Conservation (phyloP, 2,329 filamentous ascomycete species). For the Tolypocladium capitatum region DNA sequence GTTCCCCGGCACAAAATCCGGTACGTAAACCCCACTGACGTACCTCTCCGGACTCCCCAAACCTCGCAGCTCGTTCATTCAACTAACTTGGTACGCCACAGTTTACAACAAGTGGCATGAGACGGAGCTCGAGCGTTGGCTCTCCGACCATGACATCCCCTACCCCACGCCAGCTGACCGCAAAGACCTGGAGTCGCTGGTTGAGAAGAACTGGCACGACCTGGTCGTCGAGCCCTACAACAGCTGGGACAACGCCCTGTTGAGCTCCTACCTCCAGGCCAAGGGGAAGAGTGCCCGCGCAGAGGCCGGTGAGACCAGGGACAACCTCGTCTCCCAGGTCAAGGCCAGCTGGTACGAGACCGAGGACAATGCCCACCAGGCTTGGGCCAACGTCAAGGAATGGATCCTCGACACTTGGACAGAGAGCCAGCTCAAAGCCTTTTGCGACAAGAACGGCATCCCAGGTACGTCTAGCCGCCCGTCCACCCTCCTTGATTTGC, state of each 20-base stretch:
- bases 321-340: conserved; percentile 55
- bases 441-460: conserved; percentile 78
- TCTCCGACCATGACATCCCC: conserved; percentile 81
- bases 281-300: conserved; percentile 61
- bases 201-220: conserved; percentile 78
- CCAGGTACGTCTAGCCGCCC: conserved; percentile 35
- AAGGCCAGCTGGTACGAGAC: conserved; percentile 66
- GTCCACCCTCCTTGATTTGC: background rate
- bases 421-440: conserved; percentile 85
- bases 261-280: conserved; percentile 52
- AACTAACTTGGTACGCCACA: conserved; percentile 20
- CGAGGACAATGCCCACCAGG: conserved; percentile 60
- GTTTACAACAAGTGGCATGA: conserved; percentile 99
- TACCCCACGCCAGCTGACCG: conserved; percentile 85
- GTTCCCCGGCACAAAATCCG: conserved; percentile 62
- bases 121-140: conserved; percentile 93
- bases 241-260: conserved; percentile 58
- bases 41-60: background rate
- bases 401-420: conserved; percentile 96
- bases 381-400: conserved; percentile 61
- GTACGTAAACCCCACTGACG: conserved; percentile 35
- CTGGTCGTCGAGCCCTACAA: conserved; percentile 65
- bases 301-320: conserved; percentile 52
- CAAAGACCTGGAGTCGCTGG: conserved; percentile 84
- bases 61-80: background rate